Conservation (phyloP, 768 basidiomycete species). For the Agrocybe praecox region DNA sequence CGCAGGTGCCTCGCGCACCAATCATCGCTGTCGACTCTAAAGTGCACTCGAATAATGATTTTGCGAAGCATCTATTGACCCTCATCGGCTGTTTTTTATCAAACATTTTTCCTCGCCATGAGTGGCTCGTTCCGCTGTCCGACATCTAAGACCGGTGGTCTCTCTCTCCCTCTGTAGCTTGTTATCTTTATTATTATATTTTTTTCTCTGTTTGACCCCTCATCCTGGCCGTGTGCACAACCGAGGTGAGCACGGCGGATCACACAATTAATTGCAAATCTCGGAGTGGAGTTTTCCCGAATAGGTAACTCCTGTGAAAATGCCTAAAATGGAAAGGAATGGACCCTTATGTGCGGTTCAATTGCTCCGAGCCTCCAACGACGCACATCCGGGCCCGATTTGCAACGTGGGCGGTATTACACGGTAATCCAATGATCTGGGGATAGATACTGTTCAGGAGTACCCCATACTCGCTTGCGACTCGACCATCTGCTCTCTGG, state of each 20-base stretch:
- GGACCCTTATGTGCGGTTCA: too few relatives aligned
- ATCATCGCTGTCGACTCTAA: slow-evolving; percentile 39
- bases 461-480: neutral
- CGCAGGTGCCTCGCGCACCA: slow-evolving; percentile 26
- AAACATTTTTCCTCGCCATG: slow-evolving; percentile 25
- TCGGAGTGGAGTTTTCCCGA: neutral
- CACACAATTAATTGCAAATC: neutral
- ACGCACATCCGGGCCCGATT: neutral
- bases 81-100: slow-evolving; percentile 26
- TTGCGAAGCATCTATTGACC: slow-evolving; percentile 62
- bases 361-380: too few relatives aligned
- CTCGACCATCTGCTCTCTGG: neutral
- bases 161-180: too few relatives aligned
- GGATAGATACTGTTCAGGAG: neutral
- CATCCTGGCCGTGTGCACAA: neutral
- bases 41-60: slow-evolving; percentile 43
- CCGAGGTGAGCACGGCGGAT: neutral
- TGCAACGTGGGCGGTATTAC: neutral
- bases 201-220: too few relatives aligned
- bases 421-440: neutral
- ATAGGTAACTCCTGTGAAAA: neutral
- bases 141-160: slow-evolving; percentile 27
- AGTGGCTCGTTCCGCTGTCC: slow-evolving; percentile 76
- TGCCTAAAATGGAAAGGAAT: too few relatives aligned
- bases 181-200: too few relatives aligned